phyloP scores from a whole-genome alignment of 495 filamentous ascomycete species.

The Penicillium ochrochloron region DNA sequence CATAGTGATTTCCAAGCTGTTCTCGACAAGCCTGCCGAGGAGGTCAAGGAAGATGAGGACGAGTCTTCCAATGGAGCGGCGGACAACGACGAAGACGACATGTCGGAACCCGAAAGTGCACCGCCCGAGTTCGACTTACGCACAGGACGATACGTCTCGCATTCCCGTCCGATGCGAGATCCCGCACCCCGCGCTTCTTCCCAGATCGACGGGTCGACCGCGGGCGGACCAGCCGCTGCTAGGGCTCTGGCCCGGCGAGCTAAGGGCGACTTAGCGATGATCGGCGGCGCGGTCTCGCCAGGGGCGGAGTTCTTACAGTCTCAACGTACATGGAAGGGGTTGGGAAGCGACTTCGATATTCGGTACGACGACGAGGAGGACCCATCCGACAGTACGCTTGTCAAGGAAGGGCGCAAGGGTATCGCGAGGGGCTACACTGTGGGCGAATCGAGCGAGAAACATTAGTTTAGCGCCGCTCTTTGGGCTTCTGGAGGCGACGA shows the following conservation, averaged over 20 bases:
- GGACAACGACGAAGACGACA: conserved; percentile 39
- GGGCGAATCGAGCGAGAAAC: conserved; percentile 54
- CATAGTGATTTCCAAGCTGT: conserved; percentile 72
- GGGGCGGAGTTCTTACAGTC: conserved; percentile 85
- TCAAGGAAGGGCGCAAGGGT: conserved; percentile 86
- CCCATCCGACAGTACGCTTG: conserved; percentile 50
- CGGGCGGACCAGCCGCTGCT: conserved; percentile 37
- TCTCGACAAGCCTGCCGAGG: conserved; percentile 40
- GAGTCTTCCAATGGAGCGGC: conserved; percentile 27
- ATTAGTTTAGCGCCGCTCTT: conserved; percentile 30
- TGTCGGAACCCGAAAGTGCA: conserved; percentile 66
- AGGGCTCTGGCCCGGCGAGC: conserved; percentile 61
- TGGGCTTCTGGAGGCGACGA: background rate
- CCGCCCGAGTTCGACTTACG: conserved; percentile 93
- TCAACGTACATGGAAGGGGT: conserved; percentile 86
- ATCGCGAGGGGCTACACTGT: conserved; percentile 90
- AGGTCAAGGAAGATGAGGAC: conserved; percentile 26
- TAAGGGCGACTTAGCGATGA: conserved; percentile 71
- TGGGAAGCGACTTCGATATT: conserved; percentile 84
- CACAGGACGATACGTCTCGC: conserved; percentile 83
- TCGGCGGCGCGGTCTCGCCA: conserved; percentile 84
- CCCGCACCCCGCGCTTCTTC: conserved; percentile 39
- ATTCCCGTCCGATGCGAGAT: conserved; percentile 76
- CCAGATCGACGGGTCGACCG: conserved; percentile 38
- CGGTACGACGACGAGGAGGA: conserved; percentile 67